Evolutionary conservation across 2,329 filamentous ascomycete species (phyloP).

Genomic region (Claviceps fusiformis): DNA sequence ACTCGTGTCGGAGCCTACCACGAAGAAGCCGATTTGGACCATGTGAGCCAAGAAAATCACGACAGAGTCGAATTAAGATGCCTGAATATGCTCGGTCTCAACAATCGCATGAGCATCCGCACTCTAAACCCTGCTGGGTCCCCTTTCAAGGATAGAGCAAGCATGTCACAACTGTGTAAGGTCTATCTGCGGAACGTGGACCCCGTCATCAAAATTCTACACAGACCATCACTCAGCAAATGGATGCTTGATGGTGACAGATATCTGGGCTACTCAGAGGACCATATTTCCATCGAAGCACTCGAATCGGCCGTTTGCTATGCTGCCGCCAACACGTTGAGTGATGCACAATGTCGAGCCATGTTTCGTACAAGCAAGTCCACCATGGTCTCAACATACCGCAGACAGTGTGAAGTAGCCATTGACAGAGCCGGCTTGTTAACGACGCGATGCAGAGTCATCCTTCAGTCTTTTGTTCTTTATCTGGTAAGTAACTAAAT

Average conservation of each 20-base stretch:
- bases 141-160: not conserved
- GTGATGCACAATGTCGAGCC: slow-evolving; percentile 11
- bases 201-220: slow-evolving; percentile 9
- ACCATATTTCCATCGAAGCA: slow-evolving; percentile 4
- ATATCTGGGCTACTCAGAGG: slow-evolving; percentile 13
- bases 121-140: not conserved
- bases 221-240: slow-evolving; percentile 5
- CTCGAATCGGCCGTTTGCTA: slow-evolving; percentile 12
- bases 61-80: not conserved
- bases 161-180: not conserved
- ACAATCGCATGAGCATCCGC: not conserved
- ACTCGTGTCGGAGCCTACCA: not conserved
- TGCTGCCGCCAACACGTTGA: slow-evolving; percentile 12
- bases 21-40: not conserved
- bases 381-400: slow-evolving; percentile 8
- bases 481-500: slow-evolving; percentile 9
- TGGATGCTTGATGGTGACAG: slow-evolving; percentile 10
- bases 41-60: not conserved
- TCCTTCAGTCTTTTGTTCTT: slow-evolving; percentile 17
- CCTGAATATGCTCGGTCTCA: not conserved
- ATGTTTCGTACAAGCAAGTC: slow-evolving; percentile 8
- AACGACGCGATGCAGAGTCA: slow-evolving; percentile 13
- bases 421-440: slow-evolving; percentile 12
- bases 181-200: slow-evolving; percentile 8
- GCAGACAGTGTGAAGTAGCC: slow-evolving; percentile 2